Conservation (phyloP, 805 yeast species). For the Grigorovia transvaalensis region DNA sequence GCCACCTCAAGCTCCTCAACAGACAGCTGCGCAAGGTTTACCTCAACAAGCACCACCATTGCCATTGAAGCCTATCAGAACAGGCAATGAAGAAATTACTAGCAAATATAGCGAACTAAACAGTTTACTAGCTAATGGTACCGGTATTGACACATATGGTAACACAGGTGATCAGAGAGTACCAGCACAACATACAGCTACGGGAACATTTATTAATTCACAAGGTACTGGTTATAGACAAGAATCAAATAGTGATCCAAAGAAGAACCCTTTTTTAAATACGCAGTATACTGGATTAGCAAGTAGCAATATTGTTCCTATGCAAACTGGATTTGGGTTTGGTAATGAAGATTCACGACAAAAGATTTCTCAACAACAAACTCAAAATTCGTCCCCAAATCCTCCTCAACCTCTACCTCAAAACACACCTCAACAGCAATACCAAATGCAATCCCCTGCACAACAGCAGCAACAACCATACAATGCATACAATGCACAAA, state of each 20-base stretch:
- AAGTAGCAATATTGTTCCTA: constrained; percentile 56
- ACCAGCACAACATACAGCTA: constrained; percentile 85
- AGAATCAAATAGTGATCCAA: constrained; percentile 22
- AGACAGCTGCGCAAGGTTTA: constrained; percentile 1
- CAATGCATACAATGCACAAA: background rate
- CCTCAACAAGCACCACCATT: constrained; percentile 5
- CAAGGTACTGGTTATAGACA: constrained; percentile 75
- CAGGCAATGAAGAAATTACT: constrained; percentile 46
- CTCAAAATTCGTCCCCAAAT: background rate
- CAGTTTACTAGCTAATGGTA: constrained; percentile 69
- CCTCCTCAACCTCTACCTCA: constrained; percentile 3
- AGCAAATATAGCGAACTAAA: constrained; percentile 64
- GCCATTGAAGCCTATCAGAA: constrained; percentile 37
- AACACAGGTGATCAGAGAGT: constrained; percentile 43
- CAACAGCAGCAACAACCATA: constrained; percentile 1
- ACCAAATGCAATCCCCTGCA: background rate
- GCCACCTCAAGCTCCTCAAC: constrained; percentile 6
- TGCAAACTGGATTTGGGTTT: constrained; percentile 88
- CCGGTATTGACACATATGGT: constrained; percentile 82
- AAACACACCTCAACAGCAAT: constrained; percentile 2
- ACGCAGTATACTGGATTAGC: constrained; percentile 68
- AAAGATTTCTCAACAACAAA: constrained; percentile 1
- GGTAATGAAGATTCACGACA: constrained; percentile 51
- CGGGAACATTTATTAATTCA: constrained; percentile 73
- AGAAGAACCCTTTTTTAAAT: constrained; percentile 36